Conservation (phyloP, 129 eudicot genomes). For the Solidago caesia region DNA sequence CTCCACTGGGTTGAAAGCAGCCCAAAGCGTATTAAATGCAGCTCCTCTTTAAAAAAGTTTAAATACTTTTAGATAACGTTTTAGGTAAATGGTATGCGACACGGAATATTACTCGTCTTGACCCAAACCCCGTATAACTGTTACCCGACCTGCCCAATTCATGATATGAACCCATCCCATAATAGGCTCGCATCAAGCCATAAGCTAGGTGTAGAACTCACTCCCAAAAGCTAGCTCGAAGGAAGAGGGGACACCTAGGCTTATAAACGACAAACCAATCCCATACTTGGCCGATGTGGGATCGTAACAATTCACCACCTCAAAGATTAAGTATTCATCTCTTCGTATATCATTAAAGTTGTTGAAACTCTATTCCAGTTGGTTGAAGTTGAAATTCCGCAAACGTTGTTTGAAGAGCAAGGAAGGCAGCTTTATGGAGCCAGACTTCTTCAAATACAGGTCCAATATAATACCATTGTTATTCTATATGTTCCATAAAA, state of each 20-base stretch:
- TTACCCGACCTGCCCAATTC: neutral
- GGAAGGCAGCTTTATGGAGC: conserved; percentile 94
- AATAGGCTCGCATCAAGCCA: too few species aligned
- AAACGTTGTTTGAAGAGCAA: conserved; percentile 87
- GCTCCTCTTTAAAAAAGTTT: neutral
- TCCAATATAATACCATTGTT: conserved; percentile 17
- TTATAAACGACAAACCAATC: too few species aligned
- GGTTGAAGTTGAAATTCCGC: conserved; percentile 92
- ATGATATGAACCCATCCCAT: too few species aligned
- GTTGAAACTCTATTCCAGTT: conserved; percentile 42
- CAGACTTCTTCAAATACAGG: conserved; percentile 86
- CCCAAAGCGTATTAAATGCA: conserved; percentile 6
- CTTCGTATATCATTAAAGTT: conserved; percentile 4
- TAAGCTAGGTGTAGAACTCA: too few species aligned
- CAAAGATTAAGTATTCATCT: neutral
- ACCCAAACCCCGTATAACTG: neutral
- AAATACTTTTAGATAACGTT: neutral
- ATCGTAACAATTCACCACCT: neutral
- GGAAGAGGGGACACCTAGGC: too few species aligned
- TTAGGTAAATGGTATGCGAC: neutral
- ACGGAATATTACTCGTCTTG: neutral
- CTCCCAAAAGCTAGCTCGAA: too few species aligned
- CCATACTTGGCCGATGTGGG: too few species aligned
- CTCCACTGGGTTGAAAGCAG: neutral
- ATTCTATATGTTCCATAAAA: neutral